phyloP scores from a whole-genome alignment of 768 basidiomycete species.

The Suillus subalutaceus region DNA sequence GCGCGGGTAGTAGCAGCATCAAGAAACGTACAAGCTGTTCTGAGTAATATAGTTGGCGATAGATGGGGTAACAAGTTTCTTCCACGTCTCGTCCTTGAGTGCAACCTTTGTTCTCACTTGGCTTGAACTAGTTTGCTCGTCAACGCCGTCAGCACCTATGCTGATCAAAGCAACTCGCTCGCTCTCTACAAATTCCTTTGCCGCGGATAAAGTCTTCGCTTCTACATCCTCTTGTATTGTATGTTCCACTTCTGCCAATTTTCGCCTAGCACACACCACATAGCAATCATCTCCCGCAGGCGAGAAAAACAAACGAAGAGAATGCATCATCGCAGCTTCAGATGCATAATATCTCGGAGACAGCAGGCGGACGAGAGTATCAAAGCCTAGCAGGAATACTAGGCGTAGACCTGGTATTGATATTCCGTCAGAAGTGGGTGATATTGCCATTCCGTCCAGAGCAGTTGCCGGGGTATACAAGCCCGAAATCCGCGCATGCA shows the following conservation, averaged over 20 bases:
- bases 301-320: constrained; percentile 63
- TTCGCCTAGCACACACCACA: constrained; percentile 71
- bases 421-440: constrained; percentile 14
- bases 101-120: constrained; percentile 48
- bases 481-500: constrained; percentile 34
- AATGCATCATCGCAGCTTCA: constrained; percentile 52
- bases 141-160: constrained; percentile 53
- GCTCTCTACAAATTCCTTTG: constrained; percentile 51
- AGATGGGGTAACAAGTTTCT: constrained; percentile 43
- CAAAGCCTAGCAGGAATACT: constrained; percentile 78
- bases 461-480: constrained; percentile 5
- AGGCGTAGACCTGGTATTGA: constrained; percentile 42
- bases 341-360: constrained; percentile 72
- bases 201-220: constrained; percentile 34
- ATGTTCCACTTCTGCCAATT: constrained; percentile 18
- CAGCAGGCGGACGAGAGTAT: constrained; percentile 84
- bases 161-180: constrained; percentile 62
- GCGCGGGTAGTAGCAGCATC: neutral
- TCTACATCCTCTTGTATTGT: constrained; percentile 33
- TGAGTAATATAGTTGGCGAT: constrained; percentile 56
- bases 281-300: constrained; percentile 56
- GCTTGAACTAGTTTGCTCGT: constrained; percentile 68
- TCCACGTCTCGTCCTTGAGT: constrained; percentile 43
- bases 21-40: constrained; percentile 46
- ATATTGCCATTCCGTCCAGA: constrained; percentile 22